Base-by-base conservation (phyloP, 1,139 yeast genomes). In the Saccharomyces uvarum region DNA sequence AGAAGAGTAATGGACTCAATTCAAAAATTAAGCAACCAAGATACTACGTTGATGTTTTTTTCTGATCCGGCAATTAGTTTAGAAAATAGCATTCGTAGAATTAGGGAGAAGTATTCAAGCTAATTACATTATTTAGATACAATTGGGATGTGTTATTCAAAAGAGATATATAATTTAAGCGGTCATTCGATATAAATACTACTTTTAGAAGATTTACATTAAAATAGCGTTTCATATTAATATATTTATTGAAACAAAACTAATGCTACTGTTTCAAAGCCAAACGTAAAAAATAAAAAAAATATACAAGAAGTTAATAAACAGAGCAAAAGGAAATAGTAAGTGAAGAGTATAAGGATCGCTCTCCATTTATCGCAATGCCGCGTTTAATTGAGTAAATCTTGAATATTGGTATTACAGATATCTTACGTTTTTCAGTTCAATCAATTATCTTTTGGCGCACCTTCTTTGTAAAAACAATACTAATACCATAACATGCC, bases 141-240 rank as follows among this genome's bases (percentile, higher is more conserved):
- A 19, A 38, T 19, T 11, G 24, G 26, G 26, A 16, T 19, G 44
- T 13, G 11, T 2, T 46, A 14, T 5, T 8, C 9, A 13, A 6
- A 98, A 98, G 0, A 93, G 93, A n/a, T 19, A 2, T 16, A 19
- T 19, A 38, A 11, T 2, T 16, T 2, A 38, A 19, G 44, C 19
- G 26, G 24, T 19, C 26, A 7, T 33, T 8, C 9, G 42, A 33
- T 14, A 14, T 7, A 14, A 16, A 2, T 24, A 24, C 21, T 11
- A 8, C 8, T 16, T 16, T 33, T 14, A 6, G 16, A 14, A 6
- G 2, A 9, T 9, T 38, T 9, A 6, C 2, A 6, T 14, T 21
- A 16, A 9, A 19, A 16, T 3, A n/a, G 4, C 13, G 3, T 11
- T 9, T 9, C 13, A 24, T 1, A 24, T 4, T 24, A 24, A 5